Evolutionary conservation across 306 rosid species (phyloP), one percentile per base, ranked within the genome.

Genomic region (Senna tora): DNA sequence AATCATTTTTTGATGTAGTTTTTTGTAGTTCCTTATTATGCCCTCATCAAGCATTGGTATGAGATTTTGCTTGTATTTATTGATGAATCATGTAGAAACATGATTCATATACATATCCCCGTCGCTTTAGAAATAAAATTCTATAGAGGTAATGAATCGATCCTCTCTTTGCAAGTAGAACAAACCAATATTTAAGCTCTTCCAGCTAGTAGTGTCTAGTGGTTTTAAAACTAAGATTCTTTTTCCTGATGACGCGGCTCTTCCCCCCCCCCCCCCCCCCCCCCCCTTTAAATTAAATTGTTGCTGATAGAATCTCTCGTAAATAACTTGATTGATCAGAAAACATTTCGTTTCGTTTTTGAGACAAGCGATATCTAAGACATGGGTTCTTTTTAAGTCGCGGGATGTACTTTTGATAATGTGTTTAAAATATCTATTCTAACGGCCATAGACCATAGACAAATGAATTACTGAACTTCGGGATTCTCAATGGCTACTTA

Each of bases 51-150:
- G 77, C 57, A 60, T 45, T 59, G 62, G n/a, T 43, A 46, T 36
- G 70, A 47, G 65, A 62, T 73, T 73, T 68, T 77, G 60, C 70
- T 63, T 46, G 69, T 55, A 47, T 32, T 55, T n/a, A 8, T 39
- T 53, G 30, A 9, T 56, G 34, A 67, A 47, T 16, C 73, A 81
- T 53, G 65, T 73, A 52, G 51, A 73, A 68, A 50, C 36, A 49
- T 69, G 52, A 22, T 71, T 67, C 42, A 49, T 73, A 55, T 56
- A 32, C n/a, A 39, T 58, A 39, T 58, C 66, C 70, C 52, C 53
- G 58, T 59, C 42, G 74, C 10, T 50, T 39, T 34, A 1, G 49
- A 53, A 53, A 11, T 14, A 20, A 8, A 32, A 63, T 33, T 33
- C 51, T 20, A 34, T 13, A 15, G 19, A 14, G 53, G 9, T 14